phyloP scores from a whole-genome alignment of 1,139 yeast species.

The Martiniozyma asiatica region DNA sequence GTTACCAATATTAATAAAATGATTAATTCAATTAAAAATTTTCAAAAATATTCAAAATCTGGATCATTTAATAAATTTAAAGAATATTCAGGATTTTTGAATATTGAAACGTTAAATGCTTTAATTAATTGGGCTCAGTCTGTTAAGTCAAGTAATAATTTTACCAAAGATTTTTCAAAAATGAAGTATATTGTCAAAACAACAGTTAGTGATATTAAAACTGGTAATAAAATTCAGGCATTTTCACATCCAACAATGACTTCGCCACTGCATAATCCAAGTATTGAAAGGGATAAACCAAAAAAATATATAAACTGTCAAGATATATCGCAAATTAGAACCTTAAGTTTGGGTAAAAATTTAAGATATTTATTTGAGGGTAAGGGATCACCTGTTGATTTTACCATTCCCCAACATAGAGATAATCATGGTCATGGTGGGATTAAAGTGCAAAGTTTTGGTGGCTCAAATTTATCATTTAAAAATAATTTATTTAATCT shows the following conservation, averaged over 20 bases:
- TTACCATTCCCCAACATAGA: too few species aligned
- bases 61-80: too few species aligned
- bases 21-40: slow-evolving; percentile 47
- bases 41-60: slow-evolving; percentile 44
- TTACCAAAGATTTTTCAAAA: slow-evolving; percentile 23
- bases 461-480: too few species aligned
- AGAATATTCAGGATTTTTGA: slow-evolving; percentile 15
- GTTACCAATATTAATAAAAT: slow-evolving; percentile 67
- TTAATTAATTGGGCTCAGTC: slow-evolving; percentile 16
- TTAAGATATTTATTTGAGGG: slow-evolving; percentile 19
- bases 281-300: slow-evolving; percentile 11
- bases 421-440: too few species aligned
- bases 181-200: slow-evolving; percentile 23
- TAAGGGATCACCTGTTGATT: slow-evolving; percentile 18
- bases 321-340: slow-evolving; percentile 18
- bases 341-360: slow-evolving; percentile 19
- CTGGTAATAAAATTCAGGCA: slow-evolving; percentile 21
- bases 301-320: slow-evolving; percentile 16
- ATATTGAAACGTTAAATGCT: slow-evolving; percentile 15
- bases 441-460: too few species aligned
- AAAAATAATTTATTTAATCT: too few species aligned
- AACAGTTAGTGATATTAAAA: slow-evolving; percentile 23
- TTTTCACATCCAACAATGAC: slow-evolving; percentile 8
- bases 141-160: slow-evolving; percentile 17
- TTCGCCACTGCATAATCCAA: slow-evolving; percentile 11